Evolutionary conservation across 768 basidiomycete species (phyloP), one percentile per base, ranked within the genome.

Genomic region (Boletus rubropictus): DNA sequence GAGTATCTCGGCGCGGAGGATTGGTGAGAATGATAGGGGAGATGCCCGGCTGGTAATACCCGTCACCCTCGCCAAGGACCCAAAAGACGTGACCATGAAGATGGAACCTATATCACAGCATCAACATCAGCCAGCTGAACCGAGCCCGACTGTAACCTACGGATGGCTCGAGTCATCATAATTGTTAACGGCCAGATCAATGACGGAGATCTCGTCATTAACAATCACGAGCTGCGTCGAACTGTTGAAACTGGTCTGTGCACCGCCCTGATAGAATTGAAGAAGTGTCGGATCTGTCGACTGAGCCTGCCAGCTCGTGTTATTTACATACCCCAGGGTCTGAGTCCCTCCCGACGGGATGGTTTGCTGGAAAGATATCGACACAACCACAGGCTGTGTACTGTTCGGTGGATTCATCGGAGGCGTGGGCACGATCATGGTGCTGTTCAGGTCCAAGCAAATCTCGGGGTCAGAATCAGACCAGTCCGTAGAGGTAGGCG

Each of bases 1-100:
- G 46, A 1, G 73, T 73, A 53, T 76, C 74, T 8, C 73, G 62
- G 10, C 71, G 61, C 47, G 72, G 62, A 7, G 73, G 68, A 42
- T 73, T 68, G 47, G 46, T 61, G 38, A 61, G 60, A 33, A 62
- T 66, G 40, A 75, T 28, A 14, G 52, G 31, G 4, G 63, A 63
- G 20, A 46, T 18, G 51, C 49, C 59, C 46, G 61, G 31, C 51
- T 54, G 44, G 48, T 71, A 73, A 9, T 48, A 42, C 1, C 72
- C 72, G 10, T 53, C 53, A 6, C 70, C 73, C 31, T 59, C 60
- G 3, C 65, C 70, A 31, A 74, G 58, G 31, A 72, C 45, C 52
- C 55, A 66, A 43, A 63, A 70, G 35, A 56, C 55, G 12, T 71
- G 68, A 1, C 71, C 68, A 22, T 71, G 70, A 46, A 71, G 58